These are phyloP conservation scores for Nitzschia palea DNA, from an alignment of 108 stramenopile genomes.

Conservation along the genomic window DNA sequence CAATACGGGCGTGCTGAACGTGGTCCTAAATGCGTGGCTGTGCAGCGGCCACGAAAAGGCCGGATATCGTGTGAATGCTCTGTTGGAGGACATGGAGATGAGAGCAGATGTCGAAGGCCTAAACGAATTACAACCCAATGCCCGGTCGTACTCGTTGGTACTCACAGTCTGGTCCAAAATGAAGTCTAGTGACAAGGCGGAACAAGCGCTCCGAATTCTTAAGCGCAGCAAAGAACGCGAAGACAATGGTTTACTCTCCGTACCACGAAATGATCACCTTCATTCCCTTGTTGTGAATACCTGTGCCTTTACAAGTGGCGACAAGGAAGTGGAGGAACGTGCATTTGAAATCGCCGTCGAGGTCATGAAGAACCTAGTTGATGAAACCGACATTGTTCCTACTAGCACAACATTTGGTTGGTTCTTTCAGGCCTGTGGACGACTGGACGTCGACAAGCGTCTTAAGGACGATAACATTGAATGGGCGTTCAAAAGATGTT, in stretches of 20 bases:
- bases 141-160: slow-evolving; percentile 53
- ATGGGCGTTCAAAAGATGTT: slow-evolving; percentile 49
- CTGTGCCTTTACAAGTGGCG: slow-evolving; percentile 55
- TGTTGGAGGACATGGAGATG: slow-evolving; percentile 54
- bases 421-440: slow-evolving; percentile 73
- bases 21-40: slow-evolving; percentile 61
- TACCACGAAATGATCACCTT: slow-evolving; percentile 42
- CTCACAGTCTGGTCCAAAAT: slow-evolving; percentile 60
- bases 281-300: slow-evolving; percentile 74
- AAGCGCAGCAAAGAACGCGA: slow-evolving; percentile 54
- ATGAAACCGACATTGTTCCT: slow-evolving; percentile 29
- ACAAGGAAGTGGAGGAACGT: slow-evolving; percentile 32
- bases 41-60: slow-evolving; percentile 50
- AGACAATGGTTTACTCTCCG: slow-evolving; percentile 39
- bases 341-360: slow-evolving; percentile 63
- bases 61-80: slow-evolving; percentile 48
- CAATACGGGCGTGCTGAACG: slow-evolving; percentile 58
- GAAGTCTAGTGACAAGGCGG: slow-evolving; percentile 47
- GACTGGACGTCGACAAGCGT: slow-evolving; percentile 45
- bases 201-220: slow-evolving; percentile 49
- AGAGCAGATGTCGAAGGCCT: slow-evolving; percentile 33
- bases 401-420: slow-evolving; percentile 52
- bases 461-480: slow-evolving; percentile 34
- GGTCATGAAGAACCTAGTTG: slow-evolving; percentile 45
- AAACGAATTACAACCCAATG: slow-evolving; percentile 40